A percentile compares a stretch with the other conserved stretches of the same genome.
phyloP scores from a whole-genome alignment of 768 basidiomycete species.

The Mycena pura region DNA sequence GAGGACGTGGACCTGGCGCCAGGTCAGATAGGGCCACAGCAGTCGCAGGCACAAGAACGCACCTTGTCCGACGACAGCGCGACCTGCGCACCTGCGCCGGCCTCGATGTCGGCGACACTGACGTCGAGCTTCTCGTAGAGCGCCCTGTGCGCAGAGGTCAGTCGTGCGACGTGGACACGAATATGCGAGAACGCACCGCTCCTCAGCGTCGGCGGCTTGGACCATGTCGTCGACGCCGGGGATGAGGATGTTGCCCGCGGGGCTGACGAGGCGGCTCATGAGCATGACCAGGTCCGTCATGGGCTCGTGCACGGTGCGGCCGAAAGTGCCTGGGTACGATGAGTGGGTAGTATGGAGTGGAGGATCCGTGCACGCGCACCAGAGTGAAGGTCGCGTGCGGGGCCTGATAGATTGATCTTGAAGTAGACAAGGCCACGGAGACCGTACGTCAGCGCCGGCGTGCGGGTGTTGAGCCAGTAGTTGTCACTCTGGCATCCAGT shows the following conservation, averaged over 20 bases:
- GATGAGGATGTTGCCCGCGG: slow-evolving; percentile 68
- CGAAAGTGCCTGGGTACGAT: slow-evolving; percentile 66
- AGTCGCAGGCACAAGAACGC: too few species aligned
- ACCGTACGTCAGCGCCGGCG: slow-evolving; percentile 85
- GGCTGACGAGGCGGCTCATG: slow-evolving; percentile 71
- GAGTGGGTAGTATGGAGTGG: slow-evolving; percentile 29
- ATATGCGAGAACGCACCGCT: not conserved
- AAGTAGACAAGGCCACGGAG: slow-evolving; percentile 90
- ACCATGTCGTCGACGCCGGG: slow-evolving; percentile 78
- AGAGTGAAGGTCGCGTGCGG: slow-evolving; percentile 88
- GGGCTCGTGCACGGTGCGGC: slow-evolving; percentile 70
- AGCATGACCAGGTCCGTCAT: slow-evolving; percentile 79
- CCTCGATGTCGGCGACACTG: slow-evolving; percentile 3
- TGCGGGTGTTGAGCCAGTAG: slow-evolving; percentile 90
- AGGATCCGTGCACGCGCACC: too few species aligned
- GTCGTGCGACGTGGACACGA: not conserved
- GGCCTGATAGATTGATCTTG: slow-evolving; percentile 82
- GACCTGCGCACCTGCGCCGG: slow-evolving; percentile 69
- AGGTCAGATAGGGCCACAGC: too few species aligned
- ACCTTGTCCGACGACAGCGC: slow-evolving; percentile 77
- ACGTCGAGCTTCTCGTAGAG: slow-evolving; percentile 17
- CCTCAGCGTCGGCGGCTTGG: slow-evolving; percentile 7
- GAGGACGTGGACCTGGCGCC: slow-evolving; percentile 50
- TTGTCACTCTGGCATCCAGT: slow-evolving; percentile 75
- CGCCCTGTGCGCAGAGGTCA: not conserved